These are phyloP conservation scores for Claviceps arundinis DNA, from an alignment of 2,329 filamentous ascomycete genomes.

Conservation along the genomic window DNA sequence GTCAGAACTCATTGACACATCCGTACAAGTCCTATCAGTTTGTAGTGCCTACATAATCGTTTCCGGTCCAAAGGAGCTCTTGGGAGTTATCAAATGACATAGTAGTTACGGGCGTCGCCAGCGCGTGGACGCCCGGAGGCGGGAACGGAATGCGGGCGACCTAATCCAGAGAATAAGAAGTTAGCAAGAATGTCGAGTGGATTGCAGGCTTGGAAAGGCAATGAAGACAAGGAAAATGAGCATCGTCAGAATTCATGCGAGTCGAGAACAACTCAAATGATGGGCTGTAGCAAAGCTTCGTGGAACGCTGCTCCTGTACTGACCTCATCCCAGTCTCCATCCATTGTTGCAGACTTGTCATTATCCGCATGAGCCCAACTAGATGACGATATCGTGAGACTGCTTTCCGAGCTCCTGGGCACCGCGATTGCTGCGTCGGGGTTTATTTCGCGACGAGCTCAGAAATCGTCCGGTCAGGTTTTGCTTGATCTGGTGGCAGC, in stretches of 20 bases:
- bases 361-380: slow-evolving; percentile 23
- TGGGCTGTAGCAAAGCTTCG: background rate
- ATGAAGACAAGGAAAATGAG: background rate
- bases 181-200: background rate
- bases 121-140: slow-evolving; percentile 56
- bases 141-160: slow-evolving; percentile 72
- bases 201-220: background rate
- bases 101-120: slow-evolving; percentile 60
- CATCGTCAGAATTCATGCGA: background rate
- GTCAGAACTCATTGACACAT: slow-evolving; percentile 12
- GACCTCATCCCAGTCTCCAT: slow-evolving; percentile 57
- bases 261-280: background rate
- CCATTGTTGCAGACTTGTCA: slow-evolving; percentile 37
- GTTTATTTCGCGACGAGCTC: slow-evolving; percentile 1
- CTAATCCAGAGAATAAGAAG: slow-evolving; percentile 26
- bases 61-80: slow-evolving; percentile 87
- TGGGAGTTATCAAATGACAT: slow-evolving; percentile 81
- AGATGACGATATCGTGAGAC: slow-evolving; percentile 3
- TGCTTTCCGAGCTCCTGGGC: slow-evolving; percentile 3
- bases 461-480: background rate
- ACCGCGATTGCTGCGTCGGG: slow-evolving; percentile 3
- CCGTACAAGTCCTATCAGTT: background rate
- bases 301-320: slow-evolving; percentile 14
- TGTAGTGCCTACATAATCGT: slow-evolving; percentile 56
- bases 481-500: background rate